Evolutionary conservation across 2,329 filamentous ascomycete genomes (phyloP), one percentile per base, ranked within the genome.

Genomic region (Macrophomina phaseolina): DNA sequence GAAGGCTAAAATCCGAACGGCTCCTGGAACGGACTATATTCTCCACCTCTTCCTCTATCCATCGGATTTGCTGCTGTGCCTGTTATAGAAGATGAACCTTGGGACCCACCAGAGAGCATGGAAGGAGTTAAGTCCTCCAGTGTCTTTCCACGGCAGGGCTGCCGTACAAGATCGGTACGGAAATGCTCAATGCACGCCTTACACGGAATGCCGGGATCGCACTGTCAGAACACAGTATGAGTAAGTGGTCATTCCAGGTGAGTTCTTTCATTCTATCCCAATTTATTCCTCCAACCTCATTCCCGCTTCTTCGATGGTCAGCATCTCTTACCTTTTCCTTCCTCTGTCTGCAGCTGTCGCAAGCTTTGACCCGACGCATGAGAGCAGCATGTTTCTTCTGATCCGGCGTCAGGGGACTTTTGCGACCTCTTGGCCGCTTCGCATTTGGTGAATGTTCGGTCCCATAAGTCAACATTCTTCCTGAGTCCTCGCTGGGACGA

Each of bases 141-240:
- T 30, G 30, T 46, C 32, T 71, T 72, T 23, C 78, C 74, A 32
- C 78, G 75, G 65, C 78, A 80, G 8, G 78, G 78, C 40, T 74
- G 69, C 5, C 76, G 74, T 51, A 78, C 66, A 34, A 79, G 69
- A 49, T 79, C 74, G 28, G 73, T 71, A 65, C 77, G 78, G 71
- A 73, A 80, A 64, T 79, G 73, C 28, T 78, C 74, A 30, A 80
- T 68, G 55, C 78, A 80, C 1, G 77, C 72, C 45, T 72, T 75
- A 71, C 78, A 80, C 11, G 78, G 78, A 42, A 74, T 77, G 0
- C 78, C 78, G n/a, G 74, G 71, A 58, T 80, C 78, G 60, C 78
- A 80, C 69, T 72, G 51, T 34, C 11, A 49, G 8, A 5, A 40
- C 11, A 28, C 16, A 11, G 14, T 32, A 34, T 32, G 49, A n/a